Percentiles rank a stretch among this genome's conserved stretches.
These are phyloP conservation scores for Pestalotiopsis fici DNA, from an alignment of 2,329 filamentous ascomycete genomes.

Conservation along the genomic window DNA sequence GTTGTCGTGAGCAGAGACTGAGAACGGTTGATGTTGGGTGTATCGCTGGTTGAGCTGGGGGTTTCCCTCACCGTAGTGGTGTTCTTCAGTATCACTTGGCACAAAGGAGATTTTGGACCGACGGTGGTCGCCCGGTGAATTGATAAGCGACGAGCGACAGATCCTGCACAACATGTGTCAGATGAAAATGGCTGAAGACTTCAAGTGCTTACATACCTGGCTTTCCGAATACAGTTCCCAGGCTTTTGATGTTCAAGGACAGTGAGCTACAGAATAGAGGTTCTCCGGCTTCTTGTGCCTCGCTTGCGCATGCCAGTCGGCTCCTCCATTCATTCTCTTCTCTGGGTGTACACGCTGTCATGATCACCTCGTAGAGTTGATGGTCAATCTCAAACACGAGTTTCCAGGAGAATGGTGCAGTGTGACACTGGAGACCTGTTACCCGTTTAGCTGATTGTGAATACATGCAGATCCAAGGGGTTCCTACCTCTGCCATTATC, in stretches of 20 bases:
- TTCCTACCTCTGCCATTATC: conserved; percentile 73
- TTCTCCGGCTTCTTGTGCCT: conserved; percentile 47
- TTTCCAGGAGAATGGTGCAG: conserved; percentile 89
- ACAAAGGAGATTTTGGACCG: conserved; percentile 66
- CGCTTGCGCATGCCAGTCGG: conserved; percentile 58
- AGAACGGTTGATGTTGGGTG: conserved; percentile 68
- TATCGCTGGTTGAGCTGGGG: conserved; percentile 40
- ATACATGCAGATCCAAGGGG: not conserved
- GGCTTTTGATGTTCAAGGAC: conserved; percentile 68
- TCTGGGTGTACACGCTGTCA: conserved; percentile 80
- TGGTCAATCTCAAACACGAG: conserved; percentile 77
- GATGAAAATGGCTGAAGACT: not conserved
- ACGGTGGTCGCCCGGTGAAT: conserved; percentile 79
- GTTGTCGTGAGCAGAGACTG: conserved; percentile 76
- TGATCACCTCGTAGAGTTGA: conserved; percentile 79
- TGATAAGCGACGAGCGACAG: conserved; percentile 68
- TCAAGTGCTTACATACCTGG: conserved; percentile 47
- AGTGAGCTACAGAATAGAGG: conserved; percentile 62
- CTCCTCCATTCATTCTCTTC: conserved; percentile 82
- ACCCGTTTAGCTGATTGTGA: not conserved
- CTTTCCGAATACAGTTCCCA: conserved; percentile 76
- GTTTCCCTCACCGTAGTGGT: conserved; percentile 69
- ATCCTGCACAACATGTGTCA: conserved; percentile 40
- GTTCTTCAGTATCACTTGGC: conserved; percentile 84
- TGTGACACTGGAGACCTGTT: conserved; percentile 82